Percentiles rank a stretch among this genome's conserved stretches.
phyloP scores from a whole-genome alignment of 164 flowering plant species.

The Dillenia turbinata region DNA sequence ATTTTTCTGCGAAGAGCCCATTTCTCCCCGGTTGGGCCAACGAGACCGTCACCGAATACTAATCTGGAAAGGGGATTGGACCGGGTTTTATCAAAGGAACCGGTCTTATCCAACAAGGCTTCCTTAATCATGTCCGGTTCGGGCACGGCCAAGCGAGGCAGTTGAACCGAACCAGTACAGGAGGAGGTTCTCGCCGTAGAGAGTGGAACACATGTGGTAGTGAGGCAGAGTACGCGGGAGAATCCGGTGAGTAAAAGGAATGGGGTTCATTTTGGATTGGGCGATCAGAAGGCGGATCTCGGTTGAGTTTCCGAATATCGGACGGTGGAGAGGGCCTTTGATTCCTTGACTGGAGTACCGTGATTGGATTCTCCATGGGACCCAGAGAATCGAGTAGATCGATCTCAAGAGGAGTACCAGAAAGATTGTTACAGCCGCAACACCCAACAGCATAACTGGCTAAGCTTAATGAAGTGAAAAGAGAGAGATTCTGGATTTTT shows the following conservation, averaged over 20 bases:
- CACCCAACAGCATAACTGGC: slow-evolving; percentile 2
- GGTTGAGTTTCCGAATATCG: slow-evolving; percentile 29
- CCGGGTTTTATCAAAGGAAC: slow-evolving; percentile 25
- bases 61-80: slow-evolving; percentile 36
- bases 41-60: slow-evolving; percentile 56
- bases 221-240: slow-evolving; percentile 37
- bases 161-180: slow-evolving; percentile 64
- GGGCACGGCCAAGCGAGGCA: slow-evolving; percentile 45
- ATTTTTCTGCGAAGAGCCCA: slow-evolving; percentile 65
- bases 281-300: slow-evolving; percentile 18
- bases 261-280: slow-evolving; percentile 17
- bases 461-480: neutral
- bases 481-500: neutral
- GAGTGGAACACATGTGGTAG: slow-evolving; percentile 49
- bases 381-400: slow-evolving; percentile 22
- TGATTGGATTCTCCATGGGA: slow-evolving; percentile 32
- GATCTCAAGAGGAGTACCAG: slow-evolving; percentile 4
- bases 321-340: slow-evolving; percentile 38
- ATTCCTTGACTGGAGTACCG: slow-evolving; percentile 42
- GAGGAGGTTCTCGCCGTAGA: slow-evolving; percentile 55
- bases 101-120: slow-evolving; percentile 33
- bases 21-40: slow-evolving; percentile 42
- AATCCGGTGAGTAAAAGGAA: slow-evolving; percentile 20
- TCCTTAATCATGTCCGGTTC: slow-evolving; percentile 64
- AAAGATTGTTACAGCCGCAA: neutral